These are phyloP conservation scores for Xylariaceae sp. DNA, from an alignment of 2,329 filamentous ascomycete species.

Conservation along the genomic window DNA sequence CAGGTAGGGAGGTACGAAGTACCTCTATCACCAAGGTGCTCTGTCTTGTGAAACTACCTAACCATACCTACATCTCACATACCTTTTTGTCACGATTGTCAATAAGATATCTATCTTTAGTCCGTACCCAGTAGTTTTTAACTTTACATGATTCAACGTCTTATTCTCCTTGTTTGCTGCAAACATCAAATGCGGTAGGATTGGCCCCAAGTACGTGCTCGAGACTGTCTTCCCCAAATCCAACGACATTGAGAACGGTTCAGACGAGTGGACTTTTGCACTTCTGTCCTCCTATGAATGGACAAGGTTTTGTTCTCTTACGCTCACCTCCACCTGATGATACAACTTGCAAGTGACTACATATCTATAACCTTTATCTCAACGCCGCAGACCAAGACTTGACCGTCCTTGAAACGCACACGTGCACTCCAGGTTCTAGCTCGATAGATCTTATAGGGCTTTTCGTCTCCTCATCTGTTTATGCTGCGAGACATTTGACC, in stretches of 20 bases:
- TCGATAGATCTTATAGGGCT: background rate
- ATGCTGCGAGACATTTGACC: conserved; percentile 1
- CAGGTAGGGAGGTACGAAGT: too few species aligned
- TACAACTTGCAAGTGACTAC: background rate
- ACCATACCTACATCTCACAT: too few species aligned
- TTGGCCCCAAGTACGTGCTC: background rate
- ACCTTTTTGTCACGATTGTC: too few species aligned
- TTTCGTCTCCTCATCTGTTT: background rate
- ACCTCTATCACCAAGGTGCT: too few species aligned
- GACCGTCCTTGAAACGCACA: background rate
- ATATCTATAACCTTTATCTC: background rate
- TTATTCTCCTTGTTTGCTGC: background rate
- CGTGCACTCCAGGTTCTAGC: background rate
- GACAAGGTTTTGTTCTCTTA: background rate
- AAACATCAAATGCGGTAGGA: background rate
- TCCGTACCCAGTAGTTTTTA: background rate
- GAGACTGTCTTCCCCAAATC: background rate
- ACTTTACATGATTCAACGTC: too few species aligned
- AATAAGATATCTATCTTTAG: background rate
- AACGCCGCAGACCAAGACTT: background rate
- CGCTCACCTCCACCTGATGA: background rate
- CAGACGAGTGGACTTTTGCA: background rate
- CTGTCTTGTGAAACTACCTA: too few species aligned
- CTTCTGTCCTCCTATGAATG: background rate
- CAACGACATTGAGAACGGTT: background rate